Conservation (phyloP, 225 moss, liverwort and hornwort species). For the Marchantia polymorpha region DNA sequence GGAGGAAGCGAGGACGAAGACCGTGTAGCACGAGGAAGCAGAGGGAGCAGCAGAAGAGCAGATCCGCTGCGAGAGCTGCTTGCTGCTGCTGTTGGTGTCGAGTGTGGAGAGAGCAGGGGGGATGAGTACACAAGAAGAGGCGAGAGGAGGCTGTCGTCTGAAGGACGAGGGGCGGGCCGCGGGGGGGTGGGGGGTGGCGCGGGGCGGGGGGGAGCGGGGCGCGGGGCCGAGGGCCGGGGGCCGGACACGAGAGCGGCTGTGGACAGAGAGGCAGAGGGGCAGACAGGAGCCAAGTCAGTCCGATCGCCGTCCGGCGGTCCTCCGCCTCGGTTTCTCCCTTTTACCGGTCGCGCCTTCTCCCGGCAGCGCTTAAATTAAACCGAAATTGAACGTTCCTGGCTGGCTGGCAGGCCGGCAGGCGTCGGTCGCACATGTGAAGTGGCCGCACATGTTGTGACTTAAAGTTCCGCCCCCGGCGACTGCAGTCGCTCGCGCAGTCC, state of each 20-base stretch:
- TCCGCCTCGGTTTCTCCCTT: neutral
- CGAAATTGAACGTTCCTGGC: constrained; percentile 11
- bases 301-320: neutral
- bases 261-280: neutral
- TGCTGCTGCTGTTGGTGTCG: neutral
- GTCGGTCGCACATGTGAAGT: constrained; percentile 9
- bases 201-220: neutral
- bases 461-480: neutral
- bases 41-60: neutral
- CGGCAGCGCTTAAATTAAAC: constrained; percentile 5
- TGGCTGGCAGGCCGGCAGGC: neutral
- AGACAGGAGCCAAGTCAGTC: neutral
- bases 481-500: too few relatives aligned
- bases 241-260: neutral
- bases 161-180: neutral
- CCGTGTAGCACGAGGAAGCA: neutral
- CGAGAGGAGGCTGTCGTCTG: neutral
- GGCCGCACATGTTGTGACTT: constrained; percentile 10
- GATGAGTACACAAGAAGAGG: constrained; percentile 1
- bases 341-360: neutral
- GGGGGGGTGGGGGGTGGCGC: neutral
- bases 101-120: neutral
- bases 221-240: too few relatives aligned
- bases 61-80: neutral
- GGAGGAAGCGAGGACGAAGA: too few relatives aligned